Conservation (phyloP, 768 basidiomycete genomes). For the Podaxis rugospora region DNA sequence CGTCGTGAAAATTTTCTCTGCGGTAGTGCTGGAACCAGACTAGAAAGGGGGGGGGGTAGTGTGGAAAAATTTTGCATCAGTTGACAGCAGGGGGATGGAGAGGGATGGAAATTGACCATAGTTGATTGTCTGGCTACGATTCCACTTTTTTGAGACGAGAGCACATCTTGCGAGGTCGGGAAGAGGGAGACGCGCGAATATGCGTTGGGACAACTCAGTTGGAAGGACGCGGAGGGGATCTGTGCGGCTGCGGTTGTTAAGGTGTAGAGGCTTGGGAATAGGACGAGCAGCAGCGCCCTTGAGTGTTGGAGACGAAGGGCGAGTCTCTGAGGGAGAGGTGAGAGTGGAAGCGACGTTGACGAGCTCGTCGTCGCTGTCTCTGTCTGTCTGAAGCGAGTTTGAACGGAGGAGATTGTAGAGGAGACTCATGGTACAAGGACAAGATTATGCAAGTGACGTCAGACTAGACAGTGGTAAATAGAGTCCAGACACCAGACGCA, state of each 20-base stretch:
- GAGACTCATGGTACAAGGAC: conserved; percentile 47
- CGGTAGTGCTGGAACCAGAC: conserved; percentile 95
- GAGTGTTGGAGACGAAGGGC: conserved; percentile 52
- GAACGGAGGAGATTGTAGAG: conserved; percentile 68
- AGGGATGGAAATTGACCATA: conserved; percentile 55
- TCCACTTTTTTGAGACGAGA: conserved; percentile 83
- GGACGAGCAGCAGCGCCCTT: conserved; percentile 31
- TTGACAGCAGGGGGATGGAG: neutral
- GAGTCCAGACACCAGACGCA: conserved; percentile 75
- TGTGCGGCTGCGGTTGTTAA: conserved; percentile 28
- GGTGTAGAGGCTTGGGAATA: conserved; percentile 41
- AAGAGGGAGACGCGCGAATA: conserved; percentile 62
- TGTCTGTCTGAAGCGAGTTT: conserved; percentile 31
- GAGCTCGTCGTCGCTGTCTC: conserved; percentile 64
- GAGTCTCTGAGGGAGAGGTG: conserved; percentile 62
- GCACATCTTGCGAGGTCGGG: conserved; percentile 73
- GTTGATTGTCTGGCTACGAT: conserved; percentile 84
- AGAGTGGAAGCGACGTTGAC: conserved; percentile 71
- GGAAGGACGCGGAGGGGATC: conserved; percentile 74
- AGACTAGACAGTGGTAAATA: conserved; percentile 68
- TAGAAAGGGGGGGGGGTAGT: conserved; percentile 23
- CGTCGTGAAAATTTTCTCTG: conserved; percentile 82
- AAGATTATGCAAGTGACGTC: conserved; percentile 1
- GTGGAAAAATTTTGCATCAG: conserved; percentile 3
- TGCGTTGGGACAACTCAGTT: conserved; percentile 75